A percentile compares a stretch with the other conserved stretches of the same genome.
Conservation (phyloP, 805 yeast species). For the Ogataea trehaloabstinens region DNA sequence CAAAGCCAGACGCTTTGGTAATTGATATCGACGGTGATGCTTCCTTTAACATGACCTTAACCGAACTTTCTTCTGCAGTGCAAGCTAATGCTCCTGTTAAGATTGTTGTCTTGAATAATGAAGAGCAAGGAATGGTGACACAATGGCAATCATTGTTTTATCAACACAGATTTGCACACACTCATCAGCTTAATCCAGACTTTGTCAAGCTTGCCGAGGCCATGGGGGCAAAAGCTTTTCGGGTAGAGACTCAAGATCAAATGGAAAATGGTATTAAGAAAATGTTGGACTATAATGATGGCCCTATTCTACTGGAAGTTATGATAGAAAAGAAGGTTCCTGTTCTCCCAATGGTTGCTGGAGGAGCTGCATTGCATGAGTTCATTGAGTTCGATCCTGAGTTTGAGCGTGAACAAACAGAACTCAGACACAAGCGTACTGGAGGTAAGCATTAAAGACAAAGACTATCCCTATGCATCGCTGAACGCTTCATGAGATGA, state of each 20-base stretch:
- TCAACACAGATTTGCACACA: conserved; percentile 96
- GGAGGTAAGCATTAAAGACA: conserved; percentile 56
- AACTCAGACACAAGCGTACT: conserved; percentile 70
- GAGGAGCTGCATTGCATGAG: conserved; percentile 91
- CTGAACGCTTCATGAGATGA: background rate
- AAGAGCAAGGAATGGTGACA: conserved; percentile 99
- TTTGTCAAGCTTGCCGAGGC: conserved; percentile 91
- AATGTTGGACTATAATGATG: conserved; percentile 67
- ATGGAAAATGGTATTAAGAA: conserved; percentile 55
- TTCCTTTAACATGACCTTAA: conserved; percentile 96
- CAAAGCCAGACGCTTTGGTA: conserved; percentile 90
- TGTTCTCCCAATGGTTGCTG: conserved; percentile 97
- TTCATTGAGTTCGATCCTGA: conserved; percentile 84
- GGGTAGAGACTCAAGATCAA: conserved; percentile 68
- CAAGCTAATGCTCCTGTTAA: conserved; percentile 92
- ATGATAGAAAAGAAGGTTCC: conserved; percentile 90
- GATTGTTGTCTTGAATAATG: conserved; percentile 86
- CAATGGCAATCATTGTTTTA: conserved; percentile 99
- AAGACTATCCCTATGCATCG: background rate
- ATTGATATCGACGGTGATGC: conserved; percentile 99
- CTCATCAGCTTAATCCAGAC: conserved; percentile 94
- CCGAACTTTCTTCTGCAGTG: conserved; percentile 90
- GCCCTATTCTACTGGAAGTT: conserved; percentile 91
- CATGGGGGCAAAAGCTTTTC: conserved; percentile 86
- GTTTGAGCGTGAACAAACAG: conserved; percentile 68